Evolutionary conservation across 441 rosid genomes (phyloP).

Genomic region (Euphorbia corollata): DNA sequence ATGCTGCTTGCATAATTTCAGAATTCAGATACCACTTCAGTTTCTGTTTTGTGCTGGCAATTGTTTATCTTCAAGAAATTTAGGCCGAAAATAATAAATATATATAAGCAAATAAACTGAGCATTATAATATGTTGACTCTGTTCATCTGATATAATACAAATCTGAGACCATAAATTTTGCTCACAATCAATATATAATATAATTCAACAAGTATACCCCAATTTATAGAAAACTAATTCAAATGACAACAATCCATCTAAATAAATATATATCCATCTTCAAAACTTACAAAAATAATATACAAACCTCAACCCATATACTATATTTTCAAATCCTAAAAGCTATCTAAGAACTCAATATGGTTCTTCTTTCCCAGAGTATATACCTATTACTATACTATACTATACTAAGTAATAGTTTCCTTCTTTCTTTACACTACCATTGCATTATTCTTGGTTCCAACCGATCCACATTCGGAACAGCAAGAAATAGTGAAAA

Average conservation of each 20-base stretch:
- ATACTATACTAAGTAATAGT: constrained; percentile 39
- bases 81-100: neutral
- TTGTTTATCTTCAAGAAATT: neutral
- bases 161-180: constrained; percentile 13
- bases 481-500: constrained; percentile 29
- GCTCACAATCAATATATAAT: constrained; percentile 25
- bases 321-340: constrained; percentile 46
- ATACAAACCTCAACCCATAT: constrained; percentile 57
- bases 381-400: constrained; percentile 39
- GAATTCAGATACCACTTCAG: neutral
- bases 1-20: neutral
- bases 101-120: constrained; percentile 1
- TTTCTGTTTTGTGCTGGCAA: neutral
- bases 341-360: constrained; percentile 37
- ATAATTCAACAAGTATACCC: constrained; percentile 32
- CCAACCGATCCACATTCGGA: neutral
- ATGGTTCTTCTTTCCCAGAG: constrained; percentile 48
- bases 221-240: constrained; percentile 24
- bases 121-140: constrained; percentile 7
- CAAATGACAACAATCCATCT: constrained; percentile 41
- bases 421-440: constrained; percentile 44
- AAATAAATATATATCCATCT: constrained; percentile 46
- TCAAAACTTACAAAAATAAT: constrained; percentile 68
- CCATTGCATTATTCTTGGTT: constrained; percentile 33
- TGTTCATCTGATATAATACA: constrained; percentile 21